Evolutionary conservation across 352 stramenopile genomes (phyloP).

Genomic region (Elongisporangium senticosum): DNA sequence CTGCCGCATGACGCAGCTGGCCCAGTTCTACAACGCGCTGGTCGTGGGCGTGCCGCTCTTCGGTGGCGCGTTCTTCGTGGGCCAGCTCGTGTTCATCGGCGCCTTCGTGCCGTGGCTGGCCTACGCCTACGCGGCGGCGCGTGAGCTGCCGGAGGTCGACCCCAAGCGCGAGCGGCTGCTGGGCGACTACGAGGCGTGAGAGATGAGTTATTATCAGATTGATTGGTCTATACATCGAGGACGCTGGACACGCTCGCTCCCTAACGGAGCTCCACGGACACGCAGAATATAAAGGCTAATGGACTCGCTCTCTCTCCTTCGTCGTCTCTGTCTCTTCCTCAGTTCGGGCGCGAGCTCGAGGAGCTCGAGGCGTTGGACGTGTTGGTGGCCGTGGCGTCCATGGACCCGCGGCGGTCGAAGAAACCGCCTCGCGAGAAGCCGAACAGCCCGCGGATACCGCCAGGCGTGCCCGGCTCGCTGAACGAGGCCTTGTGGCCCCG

Average conservation of each 20-base stretch:
- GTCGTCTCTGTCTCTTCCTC: neutral
- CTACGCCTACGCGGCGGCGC: conserved; percentile 68
- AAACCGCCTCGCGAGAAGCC: conserved; percentile 65
- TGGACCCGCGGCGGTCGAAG: conserved; percentile 57
- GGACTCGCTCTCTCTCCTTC: conserved; percentile 2
- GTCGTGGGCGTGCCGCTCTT: conserved; percentile 71
- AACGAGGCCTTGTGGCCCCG: conserved; percentile 25
- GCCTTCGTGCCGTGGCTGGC: conserved; percentile 74
- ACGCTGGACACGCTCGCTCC: conserved; percentile 1
- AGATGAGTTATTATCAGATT: conserved; percentile 1
- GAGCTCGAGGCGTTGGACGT: conserved; percentile 14
- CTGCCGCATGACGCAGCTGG: conserved; percentile 75
- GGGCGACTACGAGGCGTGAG: conserved; percentile 28
- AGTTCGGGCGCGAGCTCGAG: conserved; percentile 1
- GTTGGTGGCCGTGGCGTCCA: conserved; percentile 32
- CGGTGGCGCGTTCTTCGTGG: conserved; percentile 64
- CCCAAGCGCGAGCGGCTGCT: conserved; percentile 70
- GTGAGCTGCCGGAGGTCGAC: conserved; percentile 51
- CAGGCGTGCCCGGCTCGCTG: conserved; percentile 25
- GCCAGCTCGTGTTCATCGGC: conserved; percentile 65
- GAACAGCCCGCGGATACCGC: conserved; percentile 56
- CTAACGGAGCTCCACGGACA: neutral
- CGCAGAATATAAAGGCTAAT: conserved; percentile 6
- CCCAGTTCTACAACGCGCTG: conserved; percentile 76
- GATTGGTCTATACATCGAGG: conserved; percentile 2